These are phyloP conservation scores for Phytopythium litorale DNA, from an alignment of 352 stramenopile genomes.

Conservation along the genomic window DNA sequence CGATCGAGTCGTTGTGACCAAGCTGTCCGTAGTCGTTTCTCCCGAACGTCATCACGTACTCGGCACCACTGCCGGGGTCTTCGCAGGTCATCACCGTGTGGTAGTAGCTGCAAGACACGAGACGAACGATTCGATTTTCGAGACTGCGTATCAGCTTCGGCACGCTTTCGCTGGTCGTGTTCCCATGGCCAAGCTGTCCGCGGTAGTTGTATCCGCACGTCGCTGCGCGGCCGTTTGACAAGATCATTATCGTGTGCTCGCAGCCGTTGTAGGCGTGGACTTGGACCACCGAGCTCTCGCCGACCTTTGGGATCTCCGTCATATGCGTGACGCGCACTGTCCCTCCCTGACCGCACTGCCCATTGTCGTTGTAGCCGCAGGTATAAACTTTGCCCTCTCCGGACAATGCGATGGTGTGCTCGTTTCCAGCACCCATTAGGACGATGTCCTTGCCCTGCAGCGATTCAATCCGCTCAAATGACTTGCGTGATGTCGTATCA, in stretches of 20 bases:
- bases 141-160: constrained; percentile 78
- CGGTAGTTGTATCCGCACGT: constrained; percentile 93
- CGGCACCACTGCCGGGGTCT: constrained; percentile 16
- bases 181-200: constrained; percentile 90
- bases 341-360: constrained; percentile 88
- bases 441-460: constrained; percentile 78
- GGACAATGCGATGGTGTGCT: constrained; percentile 87
- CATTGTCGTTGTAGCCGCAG: constrained; percentile 94
- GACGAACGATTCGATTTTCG: constrained; percentile 51
- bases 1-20: constrained; percentile 84
- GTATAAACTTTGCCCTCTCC: constrained; percentile 75
- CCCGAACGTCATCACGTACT: constrained; percentile 84
- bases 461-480: constrained; percentile 68
- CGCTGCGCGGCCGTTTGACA: constrained; percentile 66
- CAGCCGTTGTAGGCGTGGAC: constrained; percentile 93
- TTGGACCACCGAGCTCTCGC: constrained; percentile 45
- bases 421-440: constrained; percentile 89
- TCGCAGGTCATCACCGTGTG: constrained; percentile 86
- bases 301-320: constrained; percentile 67
- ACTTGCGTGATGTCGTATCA: constrained; percentile 85
- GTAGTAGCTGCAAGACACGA: constrained; percentile 93
- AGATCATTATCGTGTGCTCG: constrained; percentile 88
- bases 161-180: constrained; percentile 79
- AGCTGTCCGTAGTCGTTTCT: constrained; percentile 93
- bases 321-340: constrained; percentile 76